These are phyloP conservation scores for Mycena galopus DNA, from an alignment of 768 basidiomycete genomes.

Conservation along the genomic window DNA sequence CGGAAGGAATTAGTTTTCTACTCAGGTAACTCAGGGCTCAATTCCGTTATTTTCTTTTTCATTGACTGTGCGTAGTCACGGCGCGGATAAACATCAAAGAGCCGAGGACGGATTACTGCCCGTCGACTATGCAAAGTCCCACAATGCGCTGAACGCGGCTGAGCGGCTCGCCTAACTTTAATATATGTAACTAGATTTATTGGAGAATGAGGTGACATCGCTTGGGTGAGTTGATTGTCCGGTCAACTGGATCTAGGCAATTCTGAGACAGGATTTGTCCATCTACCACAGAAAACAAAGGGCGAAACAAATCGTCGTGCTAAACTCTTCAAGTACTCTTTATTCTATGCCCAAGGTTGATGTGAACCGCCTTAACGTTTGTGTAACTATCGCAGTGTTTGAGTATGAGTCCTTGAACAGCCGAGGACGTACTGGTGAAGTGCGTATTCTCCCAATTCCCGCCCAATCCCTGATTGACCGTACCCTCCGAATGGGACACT, in stretches of 20 bases:
- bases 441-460: conserved; percentile 72
- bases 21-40: conserved; percentile 8
- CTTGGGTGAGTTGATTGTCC: too few relatives aligned
- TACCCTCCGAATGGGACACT: conserved; percentile 73
- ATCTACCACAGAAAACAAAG: too few relatives aligned
- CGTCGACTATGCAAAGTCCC: conserved; percentile 16
- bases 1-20: conserved; percentile 19
- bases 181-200: too few relatives aligned
- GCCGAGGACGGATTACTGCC: not conserved
- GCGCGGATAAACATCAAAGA: conserved; percentile 6
- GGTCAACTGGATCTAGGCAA: too few relatives aligned
- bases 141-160: not conserved
- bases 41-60: not conserved
- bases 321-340: not conserved
- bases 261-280: too few relatives aligned
- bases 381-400: conserved; percentile 48
- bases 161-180: conserved; percentile 3
- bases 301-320: too few relatives aligned
- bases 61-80: not conserved
- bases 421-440: conserved; percentile 51
- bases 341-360: conserved; percentile 56
- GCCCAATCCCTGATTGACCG: conserved; percentile 73
- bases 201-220: too few relatives aligned
- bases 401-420: not conserved
- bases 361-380: conserved; percentile 66